Percentiles rank a stretch among this genome's conserved stretches.
Conservation (phyloP, 345 rosid genomes). For the Durio zibethinus region DNA sequence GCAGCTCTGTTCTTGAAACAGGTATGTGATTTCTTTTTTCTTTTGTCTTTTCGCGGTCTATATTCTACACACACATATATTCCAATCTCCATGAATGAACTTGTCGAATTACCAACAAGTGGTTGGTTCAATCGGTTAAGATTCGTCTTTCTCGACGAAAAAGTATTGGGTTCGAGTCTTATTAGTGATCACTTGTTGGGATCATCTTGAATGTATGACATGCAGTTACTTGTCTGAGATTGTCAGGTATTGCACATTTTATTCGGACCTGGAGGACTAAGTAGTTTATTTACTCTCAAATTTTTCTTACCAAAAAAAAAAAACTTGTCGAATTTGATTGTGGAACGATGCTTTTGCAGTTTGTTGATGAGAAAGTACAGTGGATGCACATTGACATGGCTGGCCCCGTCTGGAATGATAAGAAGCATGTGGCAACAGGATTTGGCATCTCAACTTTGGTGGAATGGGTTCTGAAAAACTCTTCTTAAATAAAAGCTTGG, state of each 20-base stretch:
- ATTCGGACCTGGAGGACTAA: too few species aligned
- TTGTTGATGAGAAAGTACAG: conserved; percentile 23
- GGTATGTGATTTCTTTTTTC: conserved; percentile 29
- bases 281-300: too few species aligned
- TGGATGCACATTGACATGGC: conserved; percentile 99
- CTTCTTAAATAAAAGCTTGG: conserved; percentile 33
- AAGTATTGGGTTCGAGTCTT: too few species aligned
- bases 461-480: conserved; percentile 84
- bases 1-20: conserved; percentile 95
- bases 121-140: too few species aligned
- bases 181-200: too few species aligned
- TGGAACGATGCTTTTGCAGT: neutral
- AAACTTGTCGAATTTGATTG: neutral
- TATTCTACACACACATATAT: neutral
- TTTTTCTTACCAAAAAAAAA: too few species aligned
- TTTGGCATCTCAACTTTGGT: conserved; percentile 83
- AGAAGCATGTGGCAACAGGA: conserved; percentile 55
- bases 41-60: neutral
- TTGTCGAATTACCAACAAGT: too few species aligned
- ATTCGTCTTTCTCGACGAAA: too few species aligned
- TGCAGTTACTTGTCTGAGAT: too few species aligned
- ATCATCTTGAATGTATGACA: too few species aligned
- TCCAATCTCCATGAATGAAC: neutral
- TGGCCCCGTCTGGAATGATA: conserved; percentile 85
- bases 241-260: too few species aligned